Percentiles rank a stretch among this genome's conserved stretches.
Conservation (phyloP, 192 early-diverging fungal genomes). For the Entophlyctis luteolus region DNA sequence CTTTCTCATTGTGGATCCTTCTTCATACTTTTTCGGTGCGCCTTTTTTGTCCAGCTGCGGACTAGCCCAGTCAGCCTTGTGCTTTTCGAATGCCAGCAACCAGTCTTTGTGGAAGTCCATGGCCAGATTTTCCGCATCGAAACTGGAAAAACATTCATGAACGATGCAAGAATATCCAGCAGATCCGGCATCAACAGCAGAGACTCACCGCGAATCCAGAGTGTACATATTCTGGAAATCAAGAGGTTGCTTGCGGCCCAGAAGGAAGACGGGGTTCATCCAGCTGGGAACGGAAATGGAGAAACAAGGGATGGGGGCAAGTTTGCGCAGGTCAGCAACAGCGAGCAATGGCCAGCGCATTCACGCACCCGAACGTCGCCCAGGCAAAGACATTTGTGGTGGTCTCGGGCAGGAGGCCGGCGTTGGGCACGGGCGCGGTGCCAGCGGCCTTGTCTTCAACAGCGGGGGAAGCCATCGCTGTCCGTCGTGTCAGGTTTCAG, state of each 20-base stretch:
- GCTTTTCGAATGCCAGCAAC: conserved; percentile 12
- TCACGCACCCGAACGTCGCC: conserved; percentile 11
- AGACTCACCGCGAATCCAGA: conserved; percentile 28
- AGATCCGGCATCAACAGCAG: not conserved
- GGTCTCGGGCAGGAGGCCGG: conserved; percentile 1
- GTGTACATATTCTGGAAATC: conserved; percentile 56
- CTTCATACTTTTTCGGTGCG: conserved; percentile 15
- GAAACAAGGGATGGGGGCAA: not conserved
- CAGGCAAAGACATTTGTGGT: conserved; percentile 1
- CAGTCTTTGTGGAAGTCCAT: conserved; percentile 31
- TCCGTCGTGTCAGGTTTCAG: too few relatives aligned
- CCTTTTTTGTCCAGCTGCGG: not conserved
- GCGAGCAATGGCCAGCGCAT: not conserved
- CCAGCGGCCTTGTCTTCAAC: too few relatives aligned
- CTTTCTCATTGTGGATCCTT: not conserved
- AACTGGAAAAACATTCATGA: not conserved
- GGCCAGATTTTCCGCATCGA: conserved; percentile 31
- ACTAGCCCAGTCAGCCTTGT: not conserved
- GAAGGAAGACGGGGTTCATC: conserved; percentile 19
- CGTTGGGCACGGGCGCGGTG: too few relatives aligned
- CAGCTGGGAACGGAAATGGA: conserved; percentile 3
- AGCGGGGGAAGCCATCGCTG: too few relatives aligned
- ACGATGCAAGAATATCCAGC: not conserved
- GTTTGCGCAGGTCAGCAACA: not conserved
- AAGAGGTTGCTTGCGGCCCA: conserved; percentile 51